A percentile compares a stretch with the other conserved stretches of the same genome.
Conservation (phyloP, 2,329 filamentous ascomycete genomes). For the Exophiala alcalophila region DNA sequence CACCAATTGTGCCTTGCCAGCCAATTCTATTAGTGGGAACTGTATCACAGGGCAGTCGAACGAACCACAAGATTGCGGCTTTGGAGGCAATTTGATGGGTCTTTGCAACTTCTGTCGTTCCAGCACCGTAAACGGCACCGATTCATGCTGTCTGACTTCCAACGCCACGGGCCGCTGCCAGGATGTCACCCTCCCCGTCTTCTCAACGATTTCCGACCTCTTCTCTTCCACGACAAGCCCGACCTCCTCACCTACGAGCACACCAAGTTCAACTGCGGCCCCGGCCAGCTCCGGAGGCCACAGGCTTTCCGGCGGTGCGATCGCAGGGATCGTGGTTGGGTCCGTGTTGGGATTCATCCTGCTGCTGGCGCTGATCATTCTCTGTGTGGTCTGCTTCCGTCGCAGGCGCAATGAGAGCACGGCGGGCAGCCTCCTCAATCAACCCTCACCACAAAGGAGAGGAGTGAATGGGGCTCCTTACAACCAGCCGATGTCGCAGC, state of each 20-base stretch:
- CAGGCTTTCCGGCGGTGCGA: conserved; percentile 75
- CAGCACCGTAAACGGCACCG: conserved; percentile 84
- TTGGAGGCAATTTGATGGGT: conserved; percentile 65
- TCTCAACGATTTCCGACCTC: conserved; percentile 58
- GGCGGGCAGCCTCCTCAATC: conserved; percentile 77
- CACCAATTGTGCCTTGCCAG: conserved; percentile 78
- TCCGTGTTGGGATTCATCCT: conserved; percentile 68
- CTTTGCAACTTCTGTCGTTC: conserved; percentile 83
- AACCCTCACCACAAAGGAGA: conserved; percentile 67
- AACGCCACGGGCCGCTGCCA: conserved; percentile 70
- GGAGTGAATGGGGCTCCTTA: conserved; percentile 44
- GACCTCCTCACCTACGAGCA: conserved; percentile 64
- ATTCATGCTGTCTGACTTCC: conserved; percentile 88
- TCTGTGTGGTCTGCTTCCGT: conserved; percentile 58
- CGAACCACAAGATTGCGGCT: conserved; percentile 85
- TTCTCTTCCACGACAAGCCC: conserved; percentile 60
- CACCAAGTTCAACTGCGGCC: conserved; percentile 54
- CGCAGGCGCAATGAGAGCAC: conserved; percentile 60
- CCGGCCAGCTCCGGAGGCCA: conserved; percentile 39
- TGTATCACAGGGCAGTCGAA: conserved; percentile 78
- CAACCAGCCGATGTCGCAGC: conserved; percentile 36
- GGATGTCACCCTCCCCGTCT: conserved; percentile 73
- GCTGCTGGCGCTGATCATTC: conserved; percentile 61
- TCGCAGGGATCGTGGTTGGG: conserved; percentile 87
- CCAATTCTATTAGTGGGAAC: conserved; percentile 68